phyloP scores from a whole-genome alignment of 345 rosid genomes.

The Combretum micranthum region DNA sequence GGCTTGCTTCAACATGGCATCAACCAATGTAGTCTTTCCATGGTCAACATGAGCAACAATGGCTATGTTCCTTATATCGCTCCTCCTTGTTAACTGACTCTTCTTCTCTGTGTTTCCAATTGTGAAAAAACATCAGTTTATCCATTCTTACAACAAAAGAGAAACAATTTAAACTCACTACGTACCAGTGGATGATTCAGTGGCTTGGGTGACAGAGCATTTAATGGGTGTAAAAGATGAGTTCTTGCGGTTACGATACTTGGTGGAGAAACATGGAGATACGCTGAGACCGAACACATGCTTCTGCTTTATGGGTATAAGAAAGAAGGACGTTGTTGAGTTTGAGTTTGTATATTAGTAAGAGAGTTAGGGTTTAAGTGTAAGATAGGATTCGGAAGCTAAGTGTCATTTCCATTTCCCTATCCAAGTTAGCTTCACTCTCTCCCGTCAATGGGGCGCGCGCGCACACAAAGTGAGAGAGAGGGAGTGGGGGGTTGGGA shows the following conservation, averaged over 20 bases:
- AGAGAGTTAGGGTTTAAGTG: background rate
- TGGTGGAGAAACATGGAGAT: slow-evolving; percentile 25
- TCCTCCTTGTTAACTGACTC: slow-evolving; percentile 66
- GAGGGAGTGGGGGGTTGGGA: slow-evolving; percentile 24
- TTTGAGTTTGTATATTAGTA: background rate
- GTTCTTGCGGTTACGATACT: slow-evolving; percentile 26
- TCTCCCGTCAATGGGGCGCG: slow-evolving; percentile 6
- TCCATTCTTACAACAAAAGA: background rate
- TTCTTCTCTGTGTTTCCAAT: slow-evolving; percentile 44
- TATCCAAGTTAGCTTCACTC: slow-evolving; percentile 10
- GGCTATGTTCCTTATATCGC: slow-evolving; percentile 82
- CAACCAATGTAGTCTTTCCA: slow-evolving; percentile 95
- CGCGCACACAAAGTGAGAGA: slow-evolving; percentile 8
- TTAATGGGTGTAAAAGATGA: slow-evolving; percentile 30
- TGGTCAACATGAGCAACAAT: slow-evolving; percentile 98
- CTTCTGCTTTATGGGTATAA: slow-evolving; percentile 19
- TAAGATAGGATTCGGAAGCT: slow-evolving; percentile 33
- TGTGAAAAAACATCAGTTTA: slow-evolving; percentile 1
- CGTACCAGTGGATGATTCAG: slow-evolving; percentile 53
- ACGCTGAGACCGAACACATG: slow-evolving; percentile 39
- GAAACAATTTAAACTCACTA: background rate
- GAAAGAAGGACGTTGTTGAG: slow-evolving; percentile 11
- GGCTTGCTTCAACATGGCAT: slow-evolving; percentile 92
- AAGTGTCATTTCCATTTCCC: slow-evolving; percentile 50
- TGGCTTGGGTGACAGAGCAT: slow-evolving; percentile 60